Conservation (phyloP, 2,329 filamentous ascomycete genomes). For the Cercospora sojina region DNA sequence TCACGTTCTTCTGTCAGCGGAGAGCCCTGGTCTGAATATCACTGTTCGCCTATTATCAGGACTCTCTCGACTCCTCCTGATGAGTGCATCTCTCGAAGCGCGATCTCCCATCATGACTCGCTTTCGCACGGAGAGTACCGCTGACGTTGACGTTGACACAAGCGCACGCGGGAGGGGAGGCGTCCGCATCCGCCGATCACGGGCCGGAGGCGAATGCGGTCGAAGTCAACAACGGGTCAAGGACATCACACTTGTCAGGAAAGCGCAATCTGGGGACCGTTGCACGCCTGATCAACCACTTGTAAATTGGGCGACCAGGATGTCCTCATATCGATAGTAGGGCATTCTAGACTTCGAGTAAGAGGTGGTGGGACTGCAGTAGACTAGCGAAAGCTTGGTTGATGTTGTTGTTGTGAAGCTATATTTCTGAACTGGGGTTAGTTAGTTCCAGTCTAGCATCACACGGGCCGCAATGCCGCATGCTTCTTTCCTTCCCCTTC, state of each 20-base stretch:
- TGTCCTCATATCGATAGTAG: neutral
- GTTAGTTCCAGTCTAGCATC: too few species aligned
- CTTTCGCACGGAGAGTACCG: neutral
- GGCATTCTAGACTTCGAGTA: accelerated
- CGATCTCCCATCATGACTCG: neutral
- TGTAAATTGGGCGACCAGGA: neutral
- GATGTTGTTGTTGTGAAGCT: neutral
- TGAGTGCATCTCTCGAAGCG: neutral
- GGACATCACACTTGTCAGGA: neutral
- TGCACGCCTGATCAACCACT: neutral
- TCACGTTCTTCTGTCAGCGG: too few species aligned
- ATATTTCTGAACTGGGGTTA: neutral
- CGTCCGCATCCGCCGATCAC: too few species aligned
- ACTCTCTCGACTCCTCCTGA: too few species aligned
- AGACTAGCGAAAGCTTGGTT: neutral
- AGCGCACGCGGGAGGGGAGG: too few species aligned
- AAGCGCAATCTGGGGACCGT: neutral
- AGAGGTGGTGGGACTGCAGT: neutral
- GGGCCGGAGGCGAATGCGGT: neutral
- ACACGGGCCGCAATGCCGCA: neutral
- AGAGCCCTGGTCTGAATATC: too few species aligned
- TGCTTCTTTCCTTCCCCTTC: neutral
- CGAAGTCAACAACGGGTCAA: neutral
- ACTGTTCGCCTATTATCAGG: too few species aligned
- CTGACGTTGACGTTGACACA: neutral